Percentiles rank a stretch among this genome's conserved stretches.
Conservation (phyloP, 306 rosid genomes). For the Acacia acuminata region DNA sequence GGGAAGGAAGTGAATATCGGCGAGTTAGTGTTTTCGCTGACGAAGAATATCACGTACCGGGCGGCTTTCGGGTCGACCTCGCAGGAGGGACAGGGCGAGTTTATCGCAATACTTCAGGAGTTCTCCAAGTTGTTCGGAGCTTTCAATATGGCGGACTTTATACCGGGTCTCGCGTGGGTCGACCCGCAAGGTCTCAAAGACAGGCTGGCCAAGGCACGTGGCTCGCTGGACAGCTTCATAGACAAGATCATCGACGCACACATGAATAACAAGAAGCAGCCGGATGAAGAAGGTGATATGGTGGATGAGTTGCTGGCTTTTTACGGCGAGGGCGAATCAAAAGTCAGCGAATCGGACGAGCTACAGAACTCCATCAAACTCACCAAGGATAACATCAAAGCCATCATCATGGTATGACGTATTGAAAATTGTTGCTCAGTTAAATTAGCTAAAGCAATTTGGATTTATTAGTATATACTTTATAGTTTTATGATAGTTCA, state of each 20-base stretch:
- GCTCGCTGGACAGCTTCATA: constrained; percentile 57
- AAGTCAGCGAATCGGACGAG: constrained; percentile 47
- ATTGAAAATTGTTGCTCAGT: neutral
- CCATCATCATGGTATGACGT: constrained; percentile 75
- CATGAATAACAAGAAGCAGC: constrained; percentile 37
- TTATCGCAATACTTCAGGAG: constrained; percentile 72
- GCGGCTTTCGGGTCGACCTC: constrained; percentile 78
- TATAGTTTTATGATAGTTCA: neutral
- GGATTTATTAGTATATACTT: neutral
- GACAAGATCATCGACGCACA: constrained; percentile 75
- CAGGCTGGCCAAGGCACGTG: constrained; percentile 63
- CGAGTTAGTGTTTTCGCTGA: constrained; percentile 60
- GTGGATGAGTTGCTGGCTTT: constrained; percentile 87
- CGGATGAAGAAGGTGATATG: constrained; percentile 61
- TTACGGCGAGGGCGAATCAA: constrained; percentile 47
- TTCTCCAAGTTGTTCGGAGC: constrained; percentile 87
- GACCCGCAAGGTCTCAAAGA: constrained; percentile 71
- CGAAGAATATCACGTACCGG: constrained; percentile 63
- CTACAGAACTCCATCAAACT: constrained; percentile 59
- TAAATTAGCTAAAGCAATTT: too few species aligned
- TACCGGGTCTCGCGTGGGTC: constrained; percentile 56
- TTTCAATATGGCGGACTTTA: constrained; percentile 73
- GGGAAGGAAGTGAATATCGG: constrained; percentile 63
- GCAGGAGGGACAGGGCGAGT: constrained; percentile 71
- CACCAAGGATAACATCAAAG: constrained; percentile 83